phyloP scores from a whole-genome alignment of 208 protist genomes.

The Crithidia brevicula region DNA sequence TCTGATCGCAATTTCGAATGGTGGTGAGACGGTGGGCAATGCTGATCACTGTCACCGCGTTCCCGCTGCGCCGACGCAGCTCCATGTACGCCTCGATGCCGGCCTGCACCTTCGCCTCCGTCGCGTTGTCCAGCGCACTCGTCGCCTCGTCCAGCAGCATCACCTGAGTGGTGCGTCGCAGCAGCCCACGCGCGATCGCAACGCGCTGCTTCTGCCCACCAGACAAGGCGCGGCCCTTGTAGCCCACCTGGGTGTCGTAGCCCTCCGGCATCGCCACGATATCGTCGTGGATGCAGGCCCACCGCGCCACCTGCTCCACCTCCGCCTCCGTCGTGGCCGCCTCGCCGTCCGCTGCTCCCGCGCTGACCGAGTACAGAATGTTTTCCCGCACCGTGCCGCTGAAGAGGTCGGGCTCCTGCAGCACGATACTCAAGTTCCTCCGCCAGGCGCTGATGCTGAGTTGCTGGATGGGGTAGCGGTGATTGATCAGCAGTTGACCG shows the following conservation, averaged over 20 bases:
- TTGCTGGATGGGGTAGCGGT: conserved; percentile 41
- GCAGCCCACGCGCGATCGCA: conserved; percentile 69
- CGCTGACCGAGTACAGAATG: conserved; percentile 75
- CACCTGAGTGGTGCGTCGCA: conserved; percentile 56
- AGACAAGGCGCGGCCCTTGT: conserved; percentile 63
- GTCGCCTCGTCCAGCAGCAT: conserved; percentile 89
- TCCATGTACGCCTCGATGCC: conserved; percentile 53
- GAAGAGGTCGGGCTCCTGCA: conserved; percentile 93
- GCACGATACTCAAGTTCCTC: conserved; percentile 68
- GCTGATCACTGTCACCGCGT: conserved; percentile 67
- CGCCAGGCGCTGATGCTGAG: conserved; percentile 69
- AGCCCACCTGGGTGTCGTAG: conserved; percentile 71
- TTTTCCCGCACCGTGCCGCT: conserved; percentile 91
- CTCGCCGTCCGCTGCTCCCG: neutral
- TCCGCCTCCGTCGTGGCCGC: conserved; percentile 57
- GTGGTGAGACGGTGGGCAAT: conserved; percentile 90
- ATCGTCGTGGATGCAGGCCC: conserved; percentile 62
- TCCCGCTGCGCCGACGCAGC: conserved; percentile 5
- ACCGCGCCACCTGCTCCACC: conserved; percentile 51
- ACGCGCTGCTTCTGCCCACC: conserved; percentile 82
- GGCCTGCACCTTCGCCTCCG: conserved; percentile 78
- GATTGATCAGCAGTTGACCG: conserved; percentile 69
- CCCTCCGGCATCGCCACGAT: conserved; percentile 57
- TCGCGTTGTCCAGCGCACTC: conserved; percentile 81
- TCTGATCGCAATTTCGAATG: conserved; percentile 77